Evolutionary conservation across 257 asterid species (phyloP), one percentile per base, ranked within the genome.

Genomic region (Pogostemon cablin): DNA sequence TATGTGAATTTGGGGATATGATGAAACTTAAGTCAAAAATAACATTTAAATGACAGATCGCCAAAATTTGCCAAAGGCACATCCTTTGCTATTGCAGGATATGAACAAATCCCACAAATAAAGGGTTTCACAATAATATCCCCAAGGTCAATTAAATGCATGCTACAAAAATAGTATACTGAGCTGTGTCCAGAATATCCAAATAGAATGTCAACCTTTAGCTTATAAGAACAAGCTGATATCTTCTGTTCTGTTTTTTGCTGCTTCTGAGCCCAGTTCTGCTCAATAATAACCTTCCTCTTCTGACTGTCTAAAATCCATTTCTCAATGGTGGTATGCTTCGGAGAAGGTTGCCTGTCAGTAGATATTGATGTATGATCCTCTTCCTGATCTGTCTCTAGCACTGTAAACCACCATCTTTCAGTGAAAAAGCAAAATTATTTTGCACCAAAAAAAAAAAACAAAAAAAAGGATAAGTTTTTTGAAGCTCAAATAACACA

Each of bases 261-360:
- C 78, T 86, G 92, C 74, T 95, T 95, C 78, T 78, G 71, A 44
- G 88, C 84, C 96, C 90, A 87, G 61, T 71, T 83, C 80, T 83
- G 85, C 76, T 89, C 98, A 44, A 78, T 71, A 47, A 82, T 66
- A 75, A 71, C 67, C 79, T 84, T 89, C 69, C 96, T 86, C 81
- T 89, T 95, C 81, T 78, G 87, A 50, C 81, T 81, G 67, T 83
- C 89, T 81, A 87, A 67, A 71, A 91, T 81, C 99, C 97, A 89
- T 72, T 81, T 89, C 57, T 89, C 98, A 38, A 80, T 68, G 56
- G 87, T 87, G 25, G 99, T 84, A 78, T 89, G 78, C 85, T 84
- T 91, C 0, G 97, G 95, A 75, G 92, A 90, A 78, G 93, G 79
- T 73, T 82, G 83, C 81, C 77, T 80, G 74, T 87, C 87, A 37